Percentiles rank a stretch among this genome's conserved stretches.
phyloP scores from a whole-genome alignment of 78 protist species.

The Isochrysis galbana region DNA sequence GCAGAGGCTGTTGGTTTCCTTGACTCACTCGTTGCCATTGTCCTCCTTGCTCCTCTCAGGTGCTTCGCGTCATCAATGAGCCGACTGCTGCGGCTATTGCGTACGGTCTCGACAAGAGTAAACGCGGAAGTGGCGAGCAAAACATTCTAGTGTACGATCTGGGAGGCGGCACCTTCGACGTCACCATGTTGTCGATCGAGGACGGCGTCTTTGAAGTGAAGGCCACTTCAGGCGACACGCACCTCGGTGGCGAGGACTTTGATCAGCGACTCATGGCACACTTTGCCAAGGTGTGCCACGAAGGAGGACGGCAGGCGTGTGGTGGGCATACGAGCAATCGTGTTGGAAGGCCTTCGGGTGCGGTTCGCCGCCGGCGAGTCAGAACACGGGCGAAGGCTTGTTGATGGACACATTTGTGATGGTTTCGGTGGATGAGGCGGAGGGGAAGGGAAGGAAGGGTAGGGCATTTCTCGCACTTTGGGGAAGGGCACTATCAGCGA shows the following conservation, averaged over 20 bases:
- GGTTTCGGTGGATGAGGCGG: too few relatives aligned
- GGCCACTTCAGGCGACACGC: constrained; percentile 86
- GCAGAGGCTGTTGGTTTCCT: too few relatives aligned
- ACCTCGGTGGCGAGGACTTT: constrained; percentile 92
- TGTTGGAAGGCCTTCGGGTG: too few relatives aligned
- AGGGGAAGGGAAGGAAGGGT: too few relatives aligned
- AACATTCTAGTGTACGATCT: constrained; percentile 81
- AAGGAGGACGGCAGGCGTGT: too few relatives aligned
- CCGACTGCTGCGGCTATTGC: constrained; percentile 99
- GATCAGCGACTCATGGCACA: constrained; percentile 82
- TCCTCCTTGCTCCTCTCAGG: constrained; percentile 38
- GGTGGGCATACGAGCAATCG: too few relatives aligned
- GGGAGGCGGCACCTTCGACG: constrained; percentile 95
- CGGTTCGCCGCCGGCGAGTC: too few relatives aligned
- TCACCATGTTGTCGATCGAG: constrained; percentile 75
- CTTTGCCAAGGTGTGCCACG: not conserved
- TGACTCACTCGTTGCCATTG: too few relatives aligned
- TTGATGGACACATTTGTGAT: too few relatives aligned
- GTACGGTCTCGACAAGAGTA: constrained; percentile 93
- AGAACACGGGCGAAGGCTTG: too few relatives aligned
- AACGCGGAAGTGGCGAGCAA: constrained; percentile 57
- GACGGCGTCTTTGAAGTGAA: constrained; percentile 77
- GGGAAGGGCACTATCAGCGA: not conserved
- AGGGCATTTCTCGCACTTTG: not conserved
- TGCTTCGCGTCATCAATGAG: constrained; percentile 95